Evolutionary conservation across 148 eudicot genomes (phyloP), one percentile per base, ranked within the genome.

Genomic region (Rhododendron vialii): DNA sequence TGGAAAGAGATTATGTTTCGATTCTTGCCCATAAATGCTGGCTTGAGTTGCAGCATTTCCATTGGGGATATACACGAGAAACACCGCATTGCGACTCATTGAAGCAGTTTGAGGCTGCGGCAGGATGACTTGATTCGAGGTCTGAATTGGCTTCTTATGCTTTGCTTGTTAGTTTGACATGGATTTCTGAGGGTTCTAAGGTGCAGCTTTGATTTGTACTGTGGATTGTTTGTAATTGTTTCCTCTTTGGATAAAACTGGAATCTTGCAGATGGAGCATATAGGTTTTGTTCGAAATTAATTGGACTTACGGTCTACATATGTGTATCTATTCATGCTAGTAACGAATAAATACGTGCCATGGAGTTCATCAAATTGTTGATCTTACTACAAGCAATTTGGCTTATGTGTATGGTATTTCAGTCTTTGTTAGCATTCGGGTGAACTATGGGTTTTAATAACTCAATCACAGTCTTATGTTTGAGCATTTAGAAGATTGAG

Each of bases 21-120:
- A 84, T 88, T 59, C 85, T 92, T 43, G 35, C 88, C 20, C 89
- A 89, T 53, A 91, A 92, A 55, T 92, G 94, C 71, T 88, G 90
- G 89, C 30, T 88, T 84, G 94, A 92, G 88, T 75, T 80, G 84
- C 94, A 91, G 84, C 91, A 89, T 71, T 81, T 87, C 85, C 88
- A 92, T 12, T 90, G 94, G 93, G 94, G 93, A 36, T 86, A 84
- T 30, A 83, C 38, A 11, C 86, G 88, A 26, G 90, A 90, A 84
- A 90, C 91, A 82, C 93, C 94, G 7, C 36, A 88, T 85, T 92
- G 94, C 55, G 90, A 92, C 85, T 80, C 83, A 18, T 45, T 92
- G 87, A 88, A 67, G 85, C 85, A 75, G 59, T 92, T 91, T 76
- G 83, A 86, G 83, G 86, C 82, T 17, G 87, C 15, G 17, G 88